Base-by-base conservation (phyloP, 2,329 filamentous ascomycete genomes). In the Ilyonectria destructans region DNA sequence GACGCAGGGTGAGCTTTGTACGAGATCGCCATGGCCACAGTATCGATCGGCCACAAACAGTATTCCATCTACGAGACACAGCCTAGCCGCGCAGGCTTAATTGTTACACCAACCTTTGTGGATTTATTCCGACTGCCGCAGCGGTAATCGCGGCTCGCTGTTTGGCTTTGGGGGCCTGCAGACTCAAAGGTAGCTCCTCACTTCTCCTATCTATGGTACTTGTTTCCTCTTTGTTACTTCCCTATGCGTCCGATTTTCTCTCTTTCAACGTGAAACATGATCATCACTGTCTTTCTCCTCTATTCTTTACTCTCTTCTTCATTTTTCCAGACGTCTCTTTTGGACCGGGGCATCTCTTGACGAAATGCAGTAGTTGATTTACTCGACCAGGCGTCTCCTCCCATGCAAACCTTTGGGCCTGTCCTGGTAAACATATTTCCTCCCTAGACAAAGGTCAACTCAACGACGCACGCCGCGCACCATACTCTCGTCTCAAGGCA, bases 131-230 rank as follows among this genome's bases (percentile, higher is more conserved):
- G 31, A 4, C 13, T n/a, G n/a, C 49, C 17, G n/a, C n/a, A 35
- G n/a, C 5, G n/a, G n/a, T 8, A 54, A 19, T 31, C 51, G 29
- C 51, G 19, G 51, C 35, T 29, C 54, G 6, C 6, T 43, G 19
- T 29, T 45, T 57, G 35, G 54, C 54, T 43, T 57, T 57, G 10
- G 15, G 17, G 21, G 9, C n/a, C 35, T 9, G 35, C 54, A 57
- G 29, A 45, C 54, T 26, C 35, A 57, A 57, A 45, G 40, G 57
- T 59, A 31, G 8, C 26, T 35, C 12, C 17, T n/a, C 29, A 15
- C 17, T 15, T 58, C 40, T 8, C 23, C 52, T 10, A 35, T 31
- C 55, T 58, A 4, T 19, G 6, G 45, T 15, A 19, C 37, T 12
- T 12, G 13, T 17, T 58, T 23, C 23, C n/a, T 46, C 29, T 21